Conservation (phyloP, 352 stramenopile genomes). For the Globisporangium irregulare region DNA sequence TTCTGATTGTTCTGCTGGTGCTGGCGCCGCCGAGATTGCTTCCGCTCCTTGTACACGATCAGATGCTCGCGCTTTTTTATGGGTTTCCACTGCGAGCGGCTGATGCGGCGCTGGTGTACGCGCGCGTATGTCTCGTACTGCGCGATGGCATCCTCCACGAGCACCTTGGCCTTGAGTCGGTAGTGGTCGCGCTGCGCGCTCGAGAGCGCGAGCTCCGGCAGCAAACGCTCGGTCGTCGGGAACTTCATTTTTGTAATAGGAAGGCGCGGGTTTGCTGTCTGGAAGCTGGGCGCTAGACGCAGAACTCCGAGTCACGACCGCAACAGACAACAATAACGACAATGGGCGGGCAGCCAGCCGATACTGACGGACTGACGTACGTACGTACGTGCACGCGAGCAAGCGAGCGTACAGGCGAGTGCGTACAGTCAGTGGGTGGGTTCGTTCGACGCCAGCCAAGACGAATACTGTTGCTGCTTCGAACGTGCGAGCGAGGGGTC, state of each 20-base stretch:
- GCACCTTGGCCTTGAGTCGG: constrained; percentile 16
- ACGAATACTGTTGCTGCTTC: constrained; percentile 1
- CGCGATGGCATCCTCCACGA: constrained; percentile 44
- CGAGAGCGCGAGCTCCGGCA: constrained; percentile 13
- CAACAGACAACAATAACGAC: not conserved
- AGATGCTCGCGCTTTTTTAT: constrained; percentile 44
- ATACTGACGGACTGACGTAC: not conserved
- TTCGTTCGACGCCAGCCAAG: not conserved
- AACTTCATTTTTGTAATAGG: constrained; percentile 12
- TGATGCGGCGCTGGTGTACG: constrained; percentile 24
- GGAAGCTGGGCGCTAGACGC: not conserved
- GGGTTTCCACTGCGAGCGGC: constrained; percentile 35
- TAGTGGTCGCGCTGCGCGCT: constrained; percentile 7
- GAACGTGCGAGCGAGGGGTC: not conserved
- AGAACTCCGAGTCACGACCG: not conserved
- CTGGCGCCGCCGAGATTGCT: not conserved
- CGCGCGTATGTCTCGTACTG: constrained; percentile 29
- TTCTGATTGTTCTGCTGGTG: constrained; percentile 1
- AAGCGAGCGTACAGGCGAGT: not conserved
- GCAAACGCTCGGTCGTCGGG: constrained; percentile 11
- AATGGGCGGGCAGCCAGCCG: not conserved
- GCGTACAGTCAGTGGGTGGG: not conserved
- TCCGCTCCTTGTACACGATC: constrained; percentile 31
- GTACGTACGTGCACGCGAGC: not conserved
- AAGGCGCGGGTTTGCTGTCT: not conserved